Evolutionary conservation across 441 rosid genomes (phyloP), one percentile per base, ranked within the genome.

Genomic region (Mallotus repandus): DNA sequence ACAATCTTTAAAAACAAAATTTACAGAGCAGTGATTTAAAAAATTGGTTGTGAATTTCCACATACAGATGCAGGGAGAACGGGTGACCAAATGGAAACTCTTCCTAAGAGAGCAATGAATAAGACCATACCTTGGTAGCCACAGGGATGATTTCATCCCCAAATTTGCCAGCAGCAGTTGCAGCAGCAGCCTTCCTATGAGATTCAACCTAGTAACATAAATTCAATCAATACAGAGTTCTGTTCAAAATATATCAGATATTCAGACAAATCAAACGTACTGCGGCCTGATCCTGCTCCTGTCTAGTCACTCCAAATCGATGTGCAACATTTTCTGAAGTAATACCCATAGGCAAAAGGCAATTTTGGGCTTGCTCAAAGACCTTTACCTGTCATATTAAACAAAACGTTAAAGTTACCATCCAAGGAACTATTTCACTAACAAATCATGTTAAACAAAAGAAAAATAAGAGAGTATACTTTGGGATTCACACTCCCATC

Each of bases 291-390:
- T 96, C 99, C 79, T 96, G 99, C 86, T 96, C 98, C 81, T 85
- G 86, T 86, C 97, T 89, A 59, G 93, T 79, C 78, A 96, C 98
- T 64, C 96, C 94, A 75, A 89, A 96, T 56, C 99, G 97, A 21
- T 89, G 85, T 43, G 99, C 98, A 72, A 96, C 99, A 80, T 96
- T 96, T 80, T 96, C 99, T 50, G 99, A 96, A 60, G 98, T 96
- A 70, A 96, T 69, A 71, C 98, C 99, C 99, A 96, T 94, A 32
- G 99, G 99, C 71, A 96, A 93, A 79, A 96, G 98, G 80, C 99
- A 96, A 75, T 87, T 92, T 76, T 84, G 97, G 43, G 99, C 98
- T 80, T 96, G 91, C 74, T 79, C 87, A 83, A 92, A 89, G 58
- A 46, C 59, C 76, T 89, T 82, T 57, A 88, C 98, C 99, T 96